Percentiles rank a stretch among this genome's conserved stretches.
phyloP scores from a whole-genome alignment of 2,329 filamentous ascomycete genomes.

The Claviceps africana region DNA sequence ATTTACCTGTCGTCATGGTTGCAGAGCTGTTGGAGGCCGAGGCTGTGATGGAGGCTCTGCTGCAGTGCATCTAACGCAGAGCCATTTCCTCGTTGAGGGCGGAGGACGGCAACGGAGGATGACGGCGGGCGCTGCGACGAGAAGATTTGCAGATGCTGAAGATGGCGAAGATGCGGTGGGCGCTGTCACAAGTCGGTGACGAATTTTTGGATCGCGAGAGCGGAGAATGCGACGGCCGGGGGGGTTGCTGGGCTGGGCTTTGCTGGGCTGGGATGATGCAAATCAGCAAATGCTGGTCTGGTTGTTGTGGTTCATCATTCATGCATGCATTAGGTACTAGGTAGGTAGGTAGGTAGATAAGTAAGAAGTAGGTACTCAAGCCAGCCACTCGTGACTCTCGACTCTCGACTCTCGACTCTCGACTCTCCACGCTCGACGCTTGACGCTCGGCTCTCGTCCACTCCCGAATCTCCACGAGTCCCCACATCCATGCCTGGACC shows the following conservation, averaged over 20 bases:
- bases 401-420: too few relatives aligned
- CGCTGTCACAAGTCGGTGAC: neutral
- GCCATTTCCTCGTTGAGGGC: conserved; percentile 8
- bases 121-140: neutral
- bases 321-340: too few relatives aligned
- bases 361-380: too few relatives aligned
- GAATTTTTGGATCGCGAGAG: neutral
- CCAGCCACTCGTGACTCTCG: too few relatives aligned
- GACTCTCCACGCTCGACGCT: too few relatives aligned
- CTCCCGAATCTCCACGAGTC: too few relatives aligned
- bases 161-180: neutral
- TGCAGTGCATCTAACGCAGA: conserved; percentile 2
- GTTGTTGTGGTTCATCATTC: neutral
- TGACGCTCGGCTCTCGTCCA: too few relatives aligned
- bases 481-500: too few relatives aligned
- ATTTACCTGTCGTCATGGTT: conserved; percentile 5
- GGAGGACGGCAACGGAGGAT: too few relatives aligned
- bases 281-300: too few relatives aligned
- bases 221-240: neutral
- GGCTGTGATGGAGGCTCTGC: conserved; percentile 4
- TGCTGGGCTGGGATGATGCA: neutral
- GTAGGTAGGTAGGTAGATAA: too few relatives aligned
- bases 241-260: neutral
- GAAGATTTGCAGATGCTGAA: neutral
- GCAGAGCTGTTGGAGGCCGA: neutral